phyloP scores from a whole-genome alignment of 352 stramenopile genomes.

The Halophytophthora polymorphica region DNA sequence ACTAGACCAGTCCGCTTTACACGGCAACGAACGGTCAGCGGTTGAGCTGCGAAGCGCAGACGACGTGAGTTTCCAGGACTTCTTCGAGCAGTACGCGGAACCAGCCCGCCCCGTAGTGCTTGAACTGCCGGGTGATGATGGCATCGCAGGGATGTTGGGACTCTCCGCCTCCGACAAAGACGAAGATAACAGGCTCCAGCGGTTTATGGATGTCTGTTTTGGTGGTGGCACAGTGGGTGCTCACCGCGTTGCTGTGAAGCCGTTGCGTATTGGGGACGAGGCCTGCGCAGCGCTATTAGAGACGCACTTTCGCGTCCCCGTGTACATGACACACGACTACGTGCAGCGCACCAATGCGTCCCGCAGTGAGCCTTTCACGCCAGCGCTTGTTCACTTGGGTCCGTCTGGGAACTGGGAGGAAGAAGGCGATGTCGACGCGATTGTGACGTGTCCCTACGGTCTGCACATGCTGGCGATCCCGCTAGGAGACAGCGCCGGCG shows the following conservation, averaged over 20 bases:
- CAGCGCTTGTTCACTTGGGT: constrained; percentile 27
- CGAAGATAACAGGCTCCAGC: constrained; percentile 2
- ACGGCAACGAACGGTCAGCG: neutral
- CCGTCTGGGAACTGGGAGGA: neutral
- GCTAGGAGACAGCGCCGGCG: constrained; percentile 6
- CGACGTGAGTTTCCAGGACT: constrained; percentile 51
- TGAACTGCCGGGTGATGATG: constrained; percentile 7
- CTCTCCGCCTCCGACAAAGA: constrained; percentile 3
- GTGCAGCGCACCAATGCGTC: constrained; percentile 54
- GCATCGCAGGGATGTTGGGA: constrained; percentile 15
- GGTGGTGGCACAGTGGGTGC: neutral
- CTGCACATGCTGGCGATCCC: constrained; percentile 54
- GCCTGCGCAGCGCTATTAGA: constrained; percentile 35
- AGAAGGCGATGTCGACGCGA: constrained; percentile 7
- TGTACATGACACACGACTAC: constrained; percentile 63
- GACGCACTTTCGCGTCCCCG: constrained; percentile 42
- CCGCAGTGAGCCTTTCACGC: constrained; percentile 23
- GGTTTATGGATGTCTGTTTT: constrained; percentile 24
- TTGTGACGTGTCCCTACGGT: constrained; percentile 51
- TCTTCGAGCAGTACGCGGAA: constrained; percentile 60
- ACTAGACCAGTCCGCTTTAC: neutral
- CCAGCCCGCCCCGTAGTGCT: constrained; percentile 33
- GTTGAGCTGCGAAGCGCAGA: constrained; percentile 16
- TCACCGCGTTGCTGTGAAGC: neutral
- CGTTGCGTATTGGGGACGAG: constrained; percentile 25